Evolutionary conservation across 139 green algal species (phyloP).

Genomic region (Tetraselmis striata): DNA sequence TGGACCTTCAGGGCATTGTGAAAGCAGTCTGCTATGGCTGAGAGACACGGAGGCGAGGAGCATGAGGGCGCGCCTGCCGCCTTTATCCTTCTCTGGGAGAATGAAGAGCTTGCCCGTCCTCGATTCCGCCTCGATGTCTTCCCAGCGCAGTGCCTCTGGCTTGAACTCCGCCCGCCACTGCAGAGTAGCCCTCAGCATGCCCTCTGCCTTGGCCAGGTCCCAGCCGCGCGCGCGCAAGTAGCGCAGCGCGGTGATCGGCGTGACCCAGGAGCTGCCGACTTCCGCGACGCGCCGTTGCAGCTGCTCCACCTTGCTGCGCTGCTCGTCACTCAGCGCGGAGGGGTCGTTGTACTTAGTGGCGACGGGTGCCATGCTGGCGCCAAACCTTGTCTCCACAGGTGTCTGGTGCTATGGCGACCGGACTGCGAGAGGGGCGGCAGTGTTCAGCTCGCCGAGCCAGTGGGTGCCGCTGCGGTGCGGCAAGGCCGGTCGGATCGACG

Average conservation of each 20-base stretch:
- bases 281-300: neutral
- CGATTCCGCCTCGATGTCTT: conserved; percentile 26
- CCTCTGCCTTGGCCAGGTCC: conserved; percentile 37
- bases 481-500: too few species aligned
- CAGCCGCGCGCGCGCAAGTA: conserved; percentile 40
- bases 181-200: conserved; percentile 38
- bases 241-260: neutral
- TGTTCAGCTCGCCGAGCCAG: too few species aligned
- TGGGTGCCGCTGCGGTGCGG: too few species aligned
- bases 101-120: conserved; percentile 3
- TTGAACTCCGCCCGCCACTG: conserved; percentile 20
- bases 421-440: too few species aligned
- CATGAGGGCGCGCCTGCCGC: neutral
- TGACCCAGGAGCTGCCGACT: neutral
- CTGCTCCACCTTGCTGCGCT: neutral
- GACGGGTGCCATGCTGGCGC: neutral
- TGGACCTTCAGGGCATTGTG: too few species aligned
- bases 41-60: too few species aligned
- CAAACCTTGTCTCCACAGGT: too few species aligned
- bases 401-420: too few species aligned
- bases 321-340: neutral
- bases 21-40: too few species aligned
- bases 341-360: neutral
- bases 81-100: neutral
- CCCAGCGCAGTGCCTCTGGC: conserved; percentile 14